phyloP scores from a whole-genome alignment of 2,329 filamentous ascomycete species.

The Hypoxylon sp. region DNA sequence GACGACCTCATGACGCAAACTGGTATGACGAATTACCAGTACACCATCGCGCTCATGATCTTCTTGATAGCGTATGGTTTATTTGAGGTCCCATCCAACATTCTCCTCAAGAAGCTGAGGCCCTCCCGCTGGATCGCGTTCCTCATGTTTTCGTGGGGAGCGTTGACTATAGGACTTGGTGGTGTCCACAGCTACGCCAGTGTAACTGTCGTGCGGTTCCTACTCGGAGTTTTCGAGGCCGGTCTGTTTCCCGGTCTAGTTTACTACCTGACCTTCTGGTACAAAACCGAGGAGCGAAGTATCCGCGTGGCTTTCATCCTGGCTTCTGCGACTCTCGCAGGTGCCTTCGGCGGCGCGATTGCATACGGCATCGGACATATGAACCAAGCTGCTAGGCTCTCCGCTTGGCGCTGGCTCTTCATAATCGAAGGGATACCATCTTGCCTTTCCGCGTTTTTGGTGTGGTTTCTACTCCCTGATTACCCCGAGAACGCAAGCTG shows the following conservation, averaged over 20 bases:
- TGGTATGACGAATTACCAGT: conserved; percentile 54
- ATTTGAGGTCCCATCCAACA: conserved; percentile 48
- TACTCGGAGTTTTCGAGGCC: conserved; percentile 65
- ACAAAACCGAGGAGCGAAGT: conserved; percentile 64
- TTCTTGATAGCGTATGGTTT: conserved; percentile 52
- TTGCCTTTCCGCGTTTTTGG: conserved; percentile 66
- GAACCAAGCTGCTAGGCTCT: conserved; percentile 72
- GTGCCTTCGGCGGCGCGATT: conserved; percentile 80
- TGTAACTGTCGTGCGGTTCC: conserved; percentile 62
- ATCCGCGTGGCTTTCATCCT: conserved; percentile 63
- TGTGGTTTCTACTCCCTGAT: conserved; percentile 74
- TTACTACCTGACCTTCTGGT: conserved; percentile 67
- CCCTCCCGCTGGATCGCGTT: conserved; percentile 66
- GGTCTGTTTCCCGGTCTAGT: conserved; percentile 54
- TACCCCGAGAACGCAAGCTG: conserved; percentile 75
- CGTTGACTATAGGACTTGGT: conserved; percentile 63
- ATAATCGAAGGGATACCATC: conserved; percentile 58
- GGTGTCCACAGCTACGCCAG: conserved; percentile 59
- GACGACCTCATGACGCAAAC: conserved; percentile 56
- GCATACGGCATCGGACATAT: conserved; percentile 81
- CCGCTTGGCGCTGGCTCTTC: conserved; percentile 81
- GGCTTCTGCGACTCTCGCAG: conserved; percentile 76
- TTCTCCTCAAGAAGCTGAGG: conserved; percentile 61
- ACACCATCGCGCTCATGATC: conserved; percentile 57
- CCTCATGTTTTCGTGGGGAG: conserved; percentile 65